Base-by-base conservation (phyloP, 345 rosid species). In the Adansonia digitata region DNA sequence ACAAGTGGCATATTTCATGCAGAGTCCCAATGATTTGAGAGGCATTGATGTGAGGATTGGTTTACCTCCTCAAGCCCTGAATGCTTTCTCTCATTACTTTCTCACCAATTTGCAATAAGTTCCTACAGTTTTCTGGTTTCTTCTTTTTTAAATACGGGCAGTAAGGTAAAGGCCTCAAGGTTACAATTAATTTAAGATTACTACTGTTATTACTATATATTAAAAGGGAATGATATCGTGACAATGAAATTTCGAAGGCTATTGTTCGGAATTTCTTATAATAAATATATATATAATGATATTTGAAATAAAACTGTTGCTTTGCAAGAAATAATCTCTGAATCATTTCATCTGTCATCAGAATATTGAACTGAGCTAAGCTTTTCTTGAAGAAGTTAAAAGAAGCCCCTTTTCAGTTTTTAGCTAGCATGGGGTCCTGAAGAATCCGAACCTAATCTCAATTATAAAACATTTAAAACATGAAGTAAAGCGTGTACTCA, bases 1-100 rank as follows among this genome's bases (percentile, higher is more conserved):
- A 31, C 90, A 89, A 45, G 91, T 84, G 37, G 92, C 92, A 1
- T 89, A 83, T 81, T 84, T 88, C 76, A 88, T 88, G 87, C 89
- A 87, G 81, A 88, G 77, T 75, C 88, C 92, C 6, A 75, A 13
- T 13, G 92, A 87, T 77, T 52, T 40, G 7, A 76, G 70, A 22
- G 90, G 90, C 2, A 74, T 88, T 68, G 80, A 76, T 55, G 80
- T 79, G 62, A 88, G 89, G 82, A 82, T 91, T 71, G 90, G 92
- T 56, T 63, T 91, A 75, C 81, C 77, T 72, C 87, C 89, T 8
- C 82, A 56, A 27, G 59, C 69, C 29, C 52, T 79, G 0, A 53
- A 52, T 52, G 83, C 76, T 67, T 87, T 91, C 68, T 18, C 90
- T 1, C 77, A 45, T 60, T 59, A 81, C 74, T 87, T 89, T 31